Evolutionary conservation across 2,329 filamentous ascomycete genomes (phyloP).

Genomic region (Elsinoe perseae): DNA sequence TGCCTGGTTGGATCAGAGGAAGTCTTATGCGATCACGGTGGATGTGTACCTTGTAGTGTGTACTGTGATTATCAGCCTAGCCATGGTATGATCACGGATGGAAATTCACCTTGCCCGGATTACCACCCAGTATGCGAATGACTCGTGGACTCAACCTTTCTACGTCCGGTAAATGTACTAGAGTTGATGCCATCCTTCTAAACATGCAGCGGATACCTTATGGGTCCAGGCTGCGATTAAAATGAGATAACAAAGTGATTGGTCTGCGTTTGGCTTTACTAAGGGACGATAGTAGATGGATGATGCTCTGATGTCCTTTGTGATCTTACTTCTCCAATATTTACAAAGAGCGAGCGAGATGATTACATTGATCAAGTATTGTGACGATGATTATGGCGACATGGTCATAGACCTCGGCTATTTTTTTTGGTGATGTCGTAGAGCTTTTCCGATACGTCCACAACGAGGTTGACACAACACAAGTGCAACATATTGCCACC

Average conservation of each 20-base stretch:
- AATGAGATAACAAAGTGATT: not conserved
- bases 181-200: conserved; percentile 24
- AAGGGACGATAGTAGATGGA: no score
- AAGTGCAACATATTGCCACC: not conserved
- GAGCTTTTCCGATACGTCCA: no score
- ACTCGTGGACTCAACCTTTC: conserved; percentile 70
- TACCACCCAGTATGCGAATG: conserved; percentile 79
- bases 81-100: not conserved
- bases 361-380: no score
- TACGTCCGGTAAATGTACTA: conserved; percentile 61
- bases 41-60: conserved; percentile 51
- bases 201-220: conserved; percentile 3
- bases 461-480: not conserved
- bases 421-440: not conserved
- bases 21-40: not conserved
- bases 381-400: not conserved
- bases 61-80: conserved; percentile 38
- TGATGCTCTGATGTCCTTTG: not conserved
- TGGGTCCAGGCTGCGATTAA: not conserved
- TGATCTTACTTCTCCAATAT: no score
- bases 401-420: not conserved
- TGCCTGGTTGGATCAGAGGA: conserved; percentile 50
- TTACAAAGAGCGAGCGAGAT: no score
- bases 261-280: no score
- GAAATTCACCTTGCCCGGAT: conserved; percentile 70